Percentiles rank a stretch among this genome's conserved stretches.
These are phyloP conservation scores for Candolleomyces eurysporus DNA, from an alignment of 768 basidiomycete genomes.

Conservation along the genomic window DNA sequence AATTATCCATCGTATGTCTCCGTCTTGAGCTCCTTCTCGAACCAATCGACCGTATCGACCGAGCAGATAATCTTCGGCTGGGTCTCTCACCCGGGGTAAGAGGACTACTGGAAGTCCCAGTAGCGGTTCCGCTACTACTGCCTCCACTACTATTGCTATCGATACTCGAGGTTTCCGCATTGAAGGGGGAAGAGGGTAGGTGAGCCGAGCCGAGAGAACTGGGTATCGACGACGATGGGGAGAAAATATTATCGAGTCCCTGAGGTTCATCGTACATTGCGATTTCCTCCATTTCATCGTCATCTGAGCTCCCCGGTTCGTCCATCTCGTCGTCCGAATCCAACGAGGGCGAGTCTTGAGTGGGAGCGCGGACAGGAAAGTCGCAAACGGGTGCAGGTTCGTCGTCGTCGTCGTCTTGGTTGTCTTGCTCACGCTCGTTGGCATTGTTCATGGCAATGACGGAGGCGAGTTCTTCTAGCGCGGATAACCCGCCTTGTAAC, in stretches of 20 bases:
- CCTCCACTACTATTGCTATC: background rate
- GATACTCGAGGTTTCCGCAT: background rate
- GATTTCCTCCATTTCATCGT: constrained; percentile 82
- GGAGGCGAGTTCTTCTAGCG: constrained; percentile 82
- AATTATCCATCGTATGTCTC: constrained; percentile 30
- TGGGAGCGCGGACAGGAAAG: constrained; percentile 60
- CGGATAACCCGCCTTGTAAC: constrained; percentile 80
- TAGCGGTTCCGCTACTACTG: background rate
- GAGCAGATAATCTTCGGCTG: constrained; percentile 11
- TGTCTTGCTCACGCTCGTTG: constrained; percentile 51
- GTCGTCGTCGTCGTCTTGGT: constrained; percentile 53
- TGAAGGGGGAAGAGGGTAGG: background rate
- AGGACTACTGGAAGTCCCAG: constrained; percentile 11
- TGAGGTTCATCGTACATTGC: constrained; percentile 65
- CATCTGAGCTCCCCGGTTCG: constrained; percentile 72
- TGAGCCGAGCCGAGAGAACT: background rate
- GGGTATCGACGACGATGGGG: background rate
- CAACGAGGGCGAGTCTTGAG: constrained; percentile 46
- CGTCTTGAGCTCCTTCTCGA: constrained; percentile 60
- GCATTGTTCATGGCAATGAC: constrained; percentile 66
- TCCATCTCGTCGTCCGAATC: constrained; percentile 83
- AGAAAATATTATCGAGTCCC: background rate
- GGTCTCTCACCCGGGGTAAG: background rate
- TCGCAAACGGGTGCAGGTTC: constrained; percentile 52
- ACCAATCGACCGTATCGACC: constrained; percentile 1